A percentile compares a stretch with the other conserved stretches of the same genome.
phyloP scores from a whole-genome alignment of 257 asterid genomes.

The Striga asiatica region DNA sequence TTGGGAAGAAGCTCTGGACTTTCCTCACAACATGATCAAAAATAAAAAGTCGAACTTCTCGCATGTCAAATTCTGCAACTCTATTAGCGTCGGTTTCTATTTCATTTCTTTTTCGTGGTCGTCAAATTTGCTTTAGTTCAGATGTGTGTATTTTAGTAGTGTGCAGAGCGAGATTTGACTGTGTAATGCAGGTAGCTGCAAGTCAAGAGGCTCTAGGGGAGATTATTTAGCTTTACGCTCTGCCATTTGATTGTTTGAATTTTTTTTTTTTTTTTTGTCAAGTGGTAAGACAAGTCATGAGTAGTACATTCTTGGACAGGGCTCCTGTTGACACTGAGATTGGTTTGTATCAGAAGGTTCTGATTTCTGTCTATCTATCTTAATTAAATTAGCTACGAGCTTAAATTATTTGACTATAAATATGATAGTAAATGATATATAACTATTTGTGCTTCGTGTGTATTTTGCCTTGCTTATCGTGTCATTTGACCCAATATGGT shows the following conservation, averaged over 20 bases:
- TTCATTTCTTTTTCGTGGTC: neutral
- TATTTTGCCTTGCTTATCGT: too few species aligned
- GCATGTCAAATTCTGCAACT: slow-evolving; percentile 12
- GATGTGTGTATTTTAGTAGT: slow-evolving; percentile 24
- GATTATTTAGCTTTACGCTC: slow-evolving; percentile 10
- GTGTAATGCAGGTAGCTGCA: slow-evolving; percentile 2
- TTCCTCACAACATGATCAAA: slow-evolving; percentile 56
- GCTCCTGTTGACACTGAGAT: slow-evolving; percentile 21
- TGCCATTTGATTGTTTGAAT: slow-evolving; percentile 13
- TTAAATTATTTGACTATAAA: too few species aligned
- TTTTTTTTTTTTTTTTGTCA: slow-evolving; percentile 4
- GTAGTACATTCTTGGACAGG: slow-evolving; percentile 30
- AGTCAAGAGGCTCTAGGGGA: slow-evolving; percentile 20
- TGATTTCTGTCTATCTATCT: too few species aligned
- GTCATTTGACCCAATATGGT: too few species aligned
- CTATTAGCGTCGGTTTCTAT: slow-evolving; percentile 6
- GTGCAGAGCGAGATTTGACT: slow-evolving; percentile 17
- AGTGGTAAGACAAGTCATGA: slow-evolving; percentile 23
- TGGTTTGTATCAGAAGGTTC: too few species aligned
- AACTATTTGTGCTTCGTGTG: too few species aligned
- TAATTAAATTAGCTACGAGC: too few species aligned
- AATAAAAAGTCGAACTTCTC: slow-evolving; percentile 1
- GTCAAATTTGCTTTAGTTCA: slow-evolving; percentile 11
- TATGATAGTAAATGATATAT: too few species aligned
- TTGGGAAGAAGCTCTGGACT: slow-evolving; percentile 91